Evolutionary conservation across 208 protist species (phyloP).

Genomic region (Crithidia expoeki): DNA sequence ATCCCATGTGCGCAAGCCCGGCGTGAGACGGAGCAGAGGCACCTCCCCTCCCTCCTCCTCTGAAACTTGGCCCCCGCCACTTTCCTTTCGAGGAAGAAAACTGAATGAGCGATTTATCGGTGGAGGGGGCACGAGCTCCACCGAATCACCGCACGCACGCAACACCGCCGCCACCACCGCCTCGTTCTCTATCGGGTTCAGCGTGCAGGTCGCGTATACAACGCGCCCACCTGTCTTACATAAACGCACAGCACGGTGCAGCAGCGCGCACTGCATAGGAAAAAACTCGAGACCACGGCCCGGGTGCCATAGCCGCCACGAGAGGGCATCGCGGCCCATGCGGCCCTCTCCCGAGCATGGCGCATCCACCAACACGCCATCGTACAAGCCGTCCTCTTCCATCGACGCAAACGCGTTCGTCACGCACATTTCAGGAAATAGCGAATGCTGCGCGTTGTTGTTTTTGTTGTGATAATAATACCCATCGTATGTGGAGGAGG

Average conservation of each 20-base stretch:
- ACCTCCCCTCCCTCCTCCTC: not conserved
- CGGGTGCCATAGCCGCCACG: constrained; percentile 89
- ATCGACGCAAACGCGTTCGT: not conserved
- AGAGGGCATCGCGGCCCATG: constrained; percentile 69
- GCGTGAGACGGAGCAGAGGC: constrained; percentile 30
- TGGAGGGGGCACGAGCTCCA: constrained; percentile 58
- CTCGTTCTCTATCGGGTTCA: constrained; percentile 98
- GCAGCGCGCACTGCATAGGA: constrained; percentile 71
- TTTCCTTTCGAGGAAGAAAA: too few species aligned
- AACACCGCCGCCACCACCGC: constrained; percentile 90
- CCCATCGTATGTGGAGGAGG: constrained; percentile 2
- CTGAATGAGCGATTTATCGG: not conserved
- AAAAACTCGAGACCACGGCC: constrained; percentile 62
- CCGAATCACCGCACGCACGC: constrained; percentile 33
- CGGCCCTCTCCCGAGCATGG: constrained; percentile 96
- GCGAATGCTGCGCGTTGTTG: constrained; percentile 2
- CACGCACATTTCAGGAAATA: not conserved
- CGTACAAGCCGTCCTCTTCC: constrained; percentile 38
- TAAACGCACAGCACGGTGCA: constrained; percentile 66
- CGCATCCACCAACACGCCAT: constrained; percentile 93
- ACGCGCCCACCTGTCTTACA: constrained; percentile 79
- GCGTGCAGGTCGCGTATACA: constrained; percentile 96
- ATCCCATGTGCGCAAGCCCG: constrained; percentile 56
- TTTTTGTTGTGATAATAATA: too few species aligned
- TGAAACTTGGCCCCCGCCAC: not conserved